These are phyloP conservation scores for Citropsis articulata DNA, from an alignment of 345 rosid genomes.

Conservation along the genomic window DNA sequence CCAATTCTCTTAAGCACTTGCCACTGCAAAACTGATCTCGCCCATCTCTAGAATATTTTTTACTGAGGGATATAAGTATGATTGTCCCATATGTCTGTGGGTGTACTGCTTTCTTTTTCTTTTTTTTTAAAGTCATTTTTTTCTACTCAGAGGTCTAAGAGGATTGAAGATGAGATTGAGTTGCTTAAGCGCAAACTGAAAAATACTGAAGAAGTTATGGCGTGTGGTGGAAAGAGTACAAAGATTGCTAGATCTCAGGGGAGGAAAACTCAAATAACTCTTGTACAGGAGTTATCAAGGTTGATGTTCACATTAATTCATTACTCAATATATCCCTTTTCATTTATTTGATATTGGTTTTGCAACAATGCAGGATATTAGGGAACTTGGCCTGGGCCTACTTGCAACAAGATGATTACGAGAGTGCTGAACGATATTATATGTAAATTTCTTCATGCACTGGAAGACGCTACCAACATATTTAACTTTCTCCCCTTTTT, in stretches of 20 bases:
- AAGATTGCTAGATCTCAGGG: conserved; percentile 67
- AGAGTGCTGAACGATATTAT: conserved; percentile 67
- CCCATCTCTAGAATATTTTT: neutral
- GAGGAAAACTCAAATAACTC: conserved; percentile 52
- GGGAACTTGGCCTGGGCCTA: conserved; percentile 90
- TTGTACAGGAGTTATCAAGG: conserved; percentile 70
- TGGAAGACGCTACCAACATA: neutral
- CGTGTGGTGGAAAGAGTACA: conserved; percentile 45
- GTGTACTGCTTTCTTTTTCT: neutral
- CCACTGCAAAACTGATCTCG: neutral
- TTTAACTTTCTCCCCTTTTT: neutral
- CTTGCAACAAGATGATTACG: conserved; percentile 64
- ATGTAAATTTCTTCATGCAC: conserved; percentile 25
- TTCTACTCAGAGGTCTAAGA: conserved; percentile 57
- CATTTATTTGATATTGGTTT: neutral
- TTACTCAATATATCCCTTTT: neutral
- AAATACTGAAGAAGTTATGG: conserved; percentile 45
- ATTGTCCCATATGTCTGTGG: neutral
- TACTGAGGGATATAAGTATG: neutral
- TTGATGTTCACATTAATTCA: neutral
- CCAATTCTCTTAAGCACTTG: neutral
- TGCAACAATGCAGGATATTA: conserved; percentile 39
- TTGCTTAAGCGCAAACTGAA: conserved; percentile 64
- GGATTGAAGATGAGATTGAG: conserved; percentile 71
- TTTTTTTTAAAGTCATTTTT: neutral